A percentile compares a stretch with the other conserved stretches of the same genome.
phyloP scores from a whole-genome alignment of 306 rosid genomes.

The Cicer arietinum region DNA sequence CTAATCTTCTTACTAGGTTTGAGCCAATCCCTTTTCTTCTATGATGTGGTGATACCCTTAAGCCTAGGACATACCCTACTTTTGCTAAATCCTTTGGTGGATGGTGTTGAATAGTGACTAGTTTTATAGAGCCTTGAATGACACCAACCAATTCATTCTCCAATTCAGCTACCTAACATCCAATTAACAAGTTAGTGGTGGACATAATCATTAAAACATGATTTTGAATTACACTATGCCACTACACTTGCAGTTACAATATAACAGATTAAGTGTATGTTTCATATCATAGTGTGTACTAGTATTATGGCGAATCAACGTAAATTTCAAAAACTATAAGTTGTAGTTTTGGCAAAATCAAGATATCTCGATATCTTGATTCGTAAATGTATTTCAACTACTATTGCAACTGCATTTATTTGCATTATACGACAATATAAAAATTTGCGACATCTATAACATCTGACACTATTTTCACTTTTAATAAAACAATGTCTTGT shows the following conservation, averaged over 20 bases:
- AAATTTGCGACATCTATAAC: neutral
- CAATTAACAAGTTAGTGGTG: slow-evolving; percentile 28
- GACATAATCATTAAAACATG: slow-evolving; percentile 27
- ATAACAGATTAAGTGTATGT: no score
- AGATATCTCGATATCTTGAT: no score
- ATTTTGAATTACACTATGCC: neutral
- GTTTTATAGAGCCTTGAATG: slow-evolving; percentile 85
- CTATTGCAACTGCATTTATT: neutral
- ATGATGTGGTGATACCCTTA: slow-evolving; percentile 67
- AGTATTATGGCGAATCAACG: no score
- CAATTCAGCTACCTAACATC: slow-evolving; percentile 75
- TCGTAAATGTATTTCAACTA: neutral
- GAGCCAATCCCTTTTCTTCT: slow-evolving; percentile 79
- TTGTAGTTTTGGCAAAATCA: no score
- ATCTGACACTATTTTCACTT: no score
- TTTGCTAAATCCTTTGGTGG: slow-evolving; percentile 63
- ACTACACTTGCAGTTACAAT: neutral
- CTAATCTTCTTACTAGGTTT: slow-evolving; percentile 60
- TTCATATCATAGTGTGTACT: no score
- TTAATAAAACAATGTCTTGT: no score
- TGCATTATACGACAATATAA: neutral
- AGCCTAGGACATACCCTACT: slow-evolving; percentile 83
- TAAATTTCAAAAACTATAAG: no score
- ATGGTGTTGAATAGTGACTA: slow-evolving; percentile 62
- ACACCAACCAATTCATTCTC: slow-evolving; percentile 75